A percentile compares a stretch with the other conserved stretches of the same genome.
These are phyloP conservation scores for Colletotrichum eleusines DNA, from an alignment of 2,329 filamentous ascomycete genomes.

Conservation along the genomic window DNA sequence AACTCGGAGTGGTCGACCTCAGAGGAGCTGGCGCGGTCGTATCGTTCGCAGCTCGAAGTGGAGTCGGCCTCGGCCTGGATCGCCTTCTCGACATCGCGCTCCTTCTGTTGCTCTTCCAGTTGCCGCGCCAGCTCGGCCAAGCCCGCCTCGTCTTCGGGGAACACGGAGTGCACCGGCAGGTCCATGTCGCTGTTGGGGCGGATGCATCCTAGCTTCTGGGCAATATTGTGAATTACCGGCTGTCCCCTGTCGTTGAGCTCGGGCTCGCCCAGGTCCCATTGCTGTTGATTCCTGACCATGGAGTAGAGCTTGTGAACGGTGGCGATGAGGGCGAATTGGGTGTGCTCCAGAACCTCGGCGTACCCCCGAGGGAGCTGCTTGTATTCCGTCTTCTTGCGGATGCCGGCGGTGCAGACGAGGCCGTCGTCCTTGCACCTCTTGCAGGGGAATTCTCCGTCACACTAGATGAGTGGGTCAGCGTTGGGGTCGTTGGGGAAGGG, in stretches of 20 bases:
- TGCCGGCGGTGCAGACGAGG: constrained; percentile 72
- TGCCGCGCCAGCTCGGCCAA: constrained; percentile 68
- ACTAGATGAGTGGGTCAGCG: constrained; percentile 53
- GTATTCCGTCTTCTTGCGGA: constrained; percentile 76
- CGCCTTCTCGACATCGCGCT: constrained; percentile 51
- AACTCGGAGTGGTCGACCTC: constrained; percentile 68
- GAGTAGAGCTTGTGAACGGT: constrained; percentile 75
- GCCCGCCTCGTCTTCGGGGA: constrained; percentile 72
- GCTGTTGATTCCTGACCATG: constrained; percentile 70
- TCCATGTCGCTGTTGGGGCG: constrained; percentile 72
- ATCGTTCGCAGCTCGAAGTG: constrained; percentile 49
- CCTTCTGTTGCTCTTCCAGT: constrained; percentile 61
- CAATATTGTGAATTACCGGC: constrained; percentile 75
- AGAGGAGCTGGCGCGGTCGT: constrained; percentile 66
- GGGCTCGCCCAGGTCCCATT: constrained; percentile 73
- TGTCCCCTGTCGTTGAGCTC: constrained; percentile 73
- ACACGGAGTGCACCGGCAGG: constrained; percentile 67
- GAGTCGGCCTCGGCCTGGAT: constrained; percentile 53
- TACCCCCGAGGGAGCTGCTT: constrained; percentile 75
- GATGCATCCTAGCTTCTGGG: constrained; percentile 73
- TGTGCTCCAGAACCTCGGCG: constrained; percentile 74
- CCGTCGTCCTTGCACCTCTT: constrained; percentile 76
- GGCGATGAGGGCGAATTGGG: constrained; percentile 72
- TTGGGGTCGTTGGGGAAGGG: constrained; percentile 19
- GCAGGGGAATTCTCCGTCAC: constrained; percentile 74